Base-by-base conservation (phyloP, 331 rosid genomes). In the Saraca asoca region DNA sequence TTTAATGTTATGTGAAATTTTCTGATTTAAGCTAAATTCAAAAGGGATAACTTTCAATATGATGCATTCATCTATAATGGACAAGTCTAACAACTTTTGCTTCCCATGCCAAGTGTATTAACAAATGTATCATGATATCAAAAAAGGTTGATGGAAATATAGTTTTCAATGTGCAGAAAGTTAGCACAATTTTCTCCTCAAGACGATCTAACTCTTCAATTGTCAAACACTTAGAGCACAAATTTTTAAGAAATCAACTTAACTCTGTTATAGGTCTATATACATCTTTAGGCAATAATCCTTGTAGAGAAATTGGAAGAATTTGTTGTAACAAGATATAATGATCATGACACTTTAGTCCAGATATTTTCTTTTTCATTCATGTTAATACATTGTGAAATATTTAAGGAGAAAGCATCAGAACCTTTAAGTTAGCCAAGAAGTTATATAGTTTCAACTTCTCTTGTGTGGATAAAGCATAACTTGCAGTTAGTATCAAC, bases 131-230 rank as follows among this genome's bases (percentile, higher is more conserved):
- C 64, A 72, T 53, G 9, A 72, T n/a, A 18, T 63, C 51, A 44
- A 62, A 74, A 12, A 73, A 66, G 4, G 15, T 20, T 5, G 53
- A 59, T 6, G 66, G 66, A 45, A 72, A 55, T 31, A 63, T 35
- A 0, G 35, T 49, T 24, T 73, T 33, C n/a, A 64, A 39, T 6
- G 54, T 64, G 20, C 52, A 57, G 1, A 65, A 9, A 7, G 10
- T 48, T 2, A 12, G 1, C 2, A 50, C 13, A n/a, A 66, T 74
- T 7, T 29, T n/a, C 6, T 29, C 17, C 14, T 66, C 13, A 14
- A 58, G 45, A 6, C 0, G 15, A n/a, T 64, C 46, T 2, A 66
- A 45, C 3, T 65, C 39, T 10, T 46, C 37, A 12, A 44, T 4
- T 24, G 5, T 2, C 4, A 74, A 29, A 2, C 20, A 49, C 16